Conservation (phyloP, 305 asterid species). For the Plantago lanceolata region DNA sequence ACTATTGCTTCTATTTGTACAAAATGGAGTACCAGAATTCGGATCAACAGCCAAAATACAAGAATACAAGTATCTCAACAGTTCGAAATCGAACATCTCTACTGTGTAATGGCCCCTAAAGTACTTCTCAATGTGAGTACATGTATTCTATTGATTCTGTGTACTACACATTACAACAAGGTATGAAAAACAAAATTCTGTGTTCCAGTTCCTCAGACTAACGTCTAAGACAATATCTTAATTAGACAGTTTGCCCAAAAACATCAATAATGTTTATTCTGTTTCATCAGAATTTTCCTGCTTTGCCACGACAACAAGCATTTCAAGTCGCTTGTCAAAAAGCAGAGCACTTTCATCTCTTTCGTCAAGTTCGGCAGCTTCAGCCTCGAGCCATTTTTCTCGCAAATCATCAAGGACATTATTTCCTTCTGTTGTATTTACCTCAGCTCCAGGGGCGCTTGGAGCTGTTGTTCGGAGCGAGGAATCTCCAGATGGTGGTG, state of each 20-base stretch:
- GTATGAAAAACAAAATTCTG: neutral
- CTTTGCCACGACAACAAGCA: constrained; percentile 75
- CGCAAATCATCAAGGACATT: constrained; percentile 75
- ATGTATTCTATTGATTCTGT: neutral
- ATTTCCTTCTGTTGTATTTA: constrained; percentile 49
- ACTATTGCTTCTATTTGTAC: no score
- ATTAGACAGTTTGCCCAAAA: neutral
- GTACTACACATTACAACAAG: neutral
- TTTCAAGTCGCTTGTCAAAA: constrained; percentile 90
- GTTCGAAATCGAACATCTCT: neutral
- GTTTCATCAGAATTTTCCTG: constrained; percentile 44
- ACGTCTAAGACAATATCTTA: neutral
- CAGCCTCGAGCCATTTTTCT: constrained; percentile 97
- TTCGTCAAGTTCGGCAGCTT: constrained; percentile 88
- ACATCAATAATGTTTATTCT: constrained; percentile 21
- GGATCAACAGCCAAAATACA: neutral
- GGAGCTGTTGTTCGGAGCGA: constrained; percentile 78
- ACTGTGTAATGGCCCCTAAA: neutral
- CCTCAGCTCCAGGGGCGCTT: constrained; percentile 87
- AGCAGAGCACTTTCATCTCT: constrained; percentile 84
- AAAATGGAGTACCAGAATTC: no score
- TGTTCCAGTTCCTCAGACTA: neutral
- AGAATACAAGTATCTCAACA: neutral
- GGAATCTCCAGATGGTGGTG: constrained; percentile 94
- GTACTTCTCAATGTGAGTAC: neutral